Conservation (phyloP, 2,329 filamentous ascomycete genomes). For the Exophiala oligosperma region DNA sequence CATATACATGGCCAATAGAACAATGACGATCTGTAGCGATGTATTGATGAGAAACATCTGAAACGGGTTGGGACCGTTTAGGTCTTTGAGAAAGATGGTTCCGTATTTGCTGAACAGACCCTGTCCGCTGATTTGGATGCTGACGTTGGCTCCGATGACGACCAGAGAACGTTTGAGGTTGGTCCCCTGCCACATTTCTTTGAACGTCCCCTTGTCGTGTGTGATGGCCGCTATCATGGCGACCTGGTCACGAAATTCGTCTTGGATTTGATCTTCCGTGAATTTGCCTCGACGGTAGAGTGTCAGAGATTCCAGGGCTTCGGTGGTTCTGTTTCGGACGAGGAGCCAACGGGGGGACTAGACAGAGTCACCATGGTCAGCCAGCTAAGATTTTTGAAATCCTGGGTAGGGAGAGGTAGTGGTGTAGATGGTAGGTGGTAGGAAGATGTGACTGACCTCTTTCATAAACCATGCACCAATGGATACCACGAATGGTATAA, state of each 20-base stretch:
- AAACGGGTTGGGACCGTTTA: slow-evolving; percentile 9
- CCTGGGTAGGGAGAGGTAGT: too few relatives aligned
- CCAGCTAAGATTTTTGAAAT: too few relatives aligned
- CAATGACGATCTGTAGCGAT: slow-evolving; percentile 6
- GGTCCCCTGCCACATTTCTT: slow-evolving; percentile 14
- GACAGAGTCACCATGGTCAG: too few relatives aligned
- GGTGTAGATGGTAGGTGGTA: not conserved
- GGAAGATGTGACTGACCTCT: slow-evolving; percentile 7
- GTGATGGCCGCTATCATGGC: slow-evolving; percentile 9
- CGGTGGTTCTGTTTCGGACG: slow-evolving; percentile 30
- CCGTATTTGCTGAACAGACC: slow-evolving; percentile 13
- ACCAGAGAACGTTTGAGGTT: slow-evolving; percentile 16
- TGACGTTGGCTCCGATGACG: slow-evolving; percentile 14
- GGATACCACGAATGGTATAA: slow-evolving; percentile 10
- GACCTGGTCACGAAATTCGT: slow-evolving; percentile 8
- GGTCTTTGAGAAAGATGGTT: slow-evolving; percentile 18
- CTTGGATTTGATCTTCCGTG: slow-evolving; percentile 16
- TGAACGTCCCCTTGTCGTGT: slow-evolving; percentile 17
- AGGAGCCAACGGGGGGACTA: slow-evolving; percentile 36
- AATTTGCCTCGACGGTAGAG: slow-evolving; percentile 13
- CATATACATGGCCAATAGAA: slow-evolving; percentile 10
- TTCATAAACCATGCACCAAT: slow-evolving; percentile 8
- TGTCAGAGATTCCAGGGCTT: slow-evolving; percentile 31
- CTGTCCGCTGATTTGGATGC: slow-evolving; percentile 17
- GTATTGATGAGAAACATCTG: slow-evolving; percentile 13